phyloP scores from a whole-genome alignment of 495 filamentous ascomycete species.

The Penicillium cataractarum region DNA sequence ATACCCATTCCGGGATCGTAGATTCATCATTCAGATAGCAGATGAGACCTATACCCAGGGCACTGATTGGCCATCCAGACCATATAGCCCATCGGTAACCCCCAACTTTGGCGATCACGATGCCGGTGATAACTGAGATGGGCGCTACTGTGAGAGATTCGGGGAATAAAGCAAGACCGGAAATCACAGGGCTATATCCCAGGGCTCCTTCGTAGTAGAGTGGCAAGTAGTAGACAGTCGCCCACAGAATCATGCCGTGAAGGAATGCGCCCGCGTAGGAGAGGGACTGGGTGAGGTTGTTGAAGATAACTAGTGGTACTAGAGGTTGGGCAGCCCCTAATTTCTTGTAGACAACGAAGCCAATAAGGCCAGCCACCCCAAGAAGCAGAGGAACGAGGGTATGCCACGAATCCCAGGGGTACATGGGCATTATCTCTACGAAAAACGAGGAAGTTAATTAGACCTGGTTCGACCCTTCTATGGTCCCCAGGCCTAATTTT shows the following conservation, averaged over 20 bases:
- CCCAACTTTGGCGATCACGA: conserved; percentile 34
- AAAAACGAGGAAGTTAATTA: too few species aligned
- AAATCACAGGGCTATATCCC: conserved; percentile 36
- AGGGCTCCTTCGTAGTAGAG: conserved; percentile 48
- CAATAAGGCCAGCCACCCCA: conserved; percentile 18
- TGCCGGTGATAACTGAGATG: conserved; percentile 33
- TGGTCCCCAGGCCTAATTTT: too few species aligned
- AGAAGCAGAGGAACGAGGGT: conserved; percentile 46
- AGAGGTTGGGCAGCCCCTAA: conserved; percentile 28
- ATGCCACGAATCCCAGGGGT: conserved; percentile 53
- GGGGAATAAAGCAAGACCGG: conserved; percentile 25
- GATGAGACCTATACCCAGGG: conserved; percentile 41
- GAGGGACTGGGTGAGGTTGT: conserved; percentile 36
- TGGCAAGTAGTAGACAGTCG: conserved; percentile 39
- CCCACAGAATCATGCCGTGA: conserved; percentile 44
- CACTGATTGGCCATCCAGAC: conserved; percentile 44
- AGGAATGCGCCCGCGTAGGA: conserved; percentile 40
- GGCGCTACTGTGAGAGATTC: conserved; percentile 36
- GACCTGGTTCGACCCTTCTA: too few species aligned
- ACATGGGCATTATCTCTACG: too few species aligned
- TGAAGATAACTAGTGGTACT: conserved; percentile 43
- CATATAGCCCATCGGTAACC: conserved; percentile 46
- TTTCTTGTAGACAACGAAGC: conserved; percentile 14
- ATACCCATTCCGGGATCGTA: conserved; percentile 38
- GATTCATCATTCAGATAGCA: conserved; percentile 37